Evolutionary conservation across 345 rosid species (phyloP).

Genomic region (Moricandia arvensis): DNA sequence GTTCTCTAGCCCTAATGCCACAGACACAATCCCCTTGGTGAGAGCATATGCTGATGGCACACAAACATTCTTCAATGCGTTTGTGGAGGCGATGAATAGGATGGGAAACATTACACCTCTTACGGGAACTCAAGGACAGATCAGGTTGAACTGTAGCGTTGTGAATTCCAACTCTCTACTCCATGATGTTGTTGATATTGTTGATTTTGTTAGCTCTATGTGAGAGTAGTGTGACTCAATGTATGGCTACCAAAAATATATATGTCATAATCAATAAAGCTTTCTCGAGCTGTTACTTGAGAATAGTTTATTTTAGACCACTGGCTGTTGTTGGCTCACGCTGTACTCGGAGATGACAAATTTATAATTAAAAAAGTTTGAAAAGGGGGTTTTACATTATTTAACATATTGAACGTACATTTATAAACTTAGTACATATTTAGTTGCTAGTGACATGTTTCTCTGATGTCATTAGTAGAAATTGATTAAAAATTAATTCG

Average conservation of each 20-base stretch:
- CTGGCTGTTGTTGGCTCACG: too few relatives aligned
- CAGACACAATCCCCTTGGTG: slow-evolving; percentile 51
- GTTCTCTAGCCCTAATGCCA: slow-evolving; percentile 48
- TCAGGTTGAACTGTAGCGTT: slow-evolving; percentile 57
- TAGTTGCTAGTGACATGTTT: too few relatives aligned
- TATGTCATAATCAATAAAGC: background rate
- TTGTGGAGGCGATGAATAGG: slow-evolving; percentile 60
- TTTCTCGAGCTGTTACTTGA: background rate
- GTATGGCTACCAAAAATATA: background rate
- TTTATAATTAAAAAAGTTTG: too few relatives aligned
- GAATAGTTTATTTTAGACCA: background rate
- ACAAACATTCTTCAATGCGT: slow-evolving; percentile 49
- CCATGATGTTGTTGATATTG: slow-evolving; percentile 24
- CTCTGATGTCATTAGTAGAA: too few relatives aligned
- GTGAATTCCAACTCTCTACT: slow-evolving; percentile 34
- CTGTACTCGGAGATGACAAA: too few relatives aligned
- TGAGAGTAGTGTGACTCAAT: background rate
- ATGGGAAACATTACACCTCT: slow-evolving; percentile 66
- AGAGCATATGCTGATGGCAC: slow-evolving; percentile 40
- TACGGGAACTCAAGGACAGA: slow-evolving; percentile 56
- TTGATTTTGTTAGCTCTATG: slow-evolving; percentile 34
- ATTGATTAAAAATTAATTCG: too few relatives aligned
- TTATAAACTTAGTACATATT: too few relatives aligned
- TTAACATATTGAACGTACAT: too few relatives aligned
- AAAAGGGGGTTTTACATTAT: too few relatives aligned